Evolutionary conservation across 2,329 filamentous ascomycete species (phyloP), one percentile per base, ranked within the genome.

Genomic region (Cladophialophora immunda): DNA sequence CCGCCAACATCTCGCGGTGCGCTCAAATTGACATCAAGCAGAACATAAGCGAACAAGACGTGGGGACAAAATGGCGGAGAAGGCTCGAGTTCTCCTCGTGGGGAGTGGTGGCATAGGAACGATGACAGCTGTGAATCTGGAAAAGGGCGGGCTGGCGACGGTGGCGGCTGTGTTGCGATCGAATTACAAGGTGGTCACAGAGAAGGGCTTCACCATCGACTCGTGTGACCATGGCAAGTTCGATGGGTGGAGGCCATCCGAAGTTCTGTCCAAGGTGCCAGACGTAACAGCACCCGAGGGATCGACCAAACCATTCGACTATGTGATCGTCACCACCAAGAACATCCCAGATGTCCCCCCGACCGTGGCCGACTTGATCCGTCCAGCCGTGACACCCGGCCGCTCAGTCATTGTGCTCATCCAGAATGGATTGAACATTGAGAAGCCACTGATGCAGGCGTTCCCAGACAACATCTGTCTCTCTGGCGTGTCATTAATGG

Each of bases 381-480:
- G 74, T 0, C 84, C 85, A 0, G 86, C 85, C 1, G 76, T 89
- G 0, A 85, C 83, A 0, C 79, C 81, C 0, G 79, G 78, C 1
- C 77, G 82, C 27, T 88, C 86, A 0, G 80, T 80, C 30, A 84
- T 90, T 53, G 79, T 89, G 0, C 80, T 90, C 6, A 77, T 87
- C 4, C 87, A 90, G 68, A 90, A 90, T 71, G 87, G 87, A 0
- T 76, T 89, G n/a, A 87, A 89, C 71, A 89, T 89, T 68, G 86
- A 89, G 69, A 82, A 80, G 50, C 85, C 86, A 0, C 73, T 89
- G 22, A 73, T 85, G 19, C 64, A 73, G 0, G 75, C 76, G 0
- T 88, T 87, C 71, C 86, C 86, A 0, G 65, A 73, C 2, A 88
- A 86, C 66, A 74, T 82, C 0, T 72, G 88, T 6, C 77, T 89